Conservation (phyloP, 352 stramenopile genomes). For the Phytopythium montanum region DNA sequence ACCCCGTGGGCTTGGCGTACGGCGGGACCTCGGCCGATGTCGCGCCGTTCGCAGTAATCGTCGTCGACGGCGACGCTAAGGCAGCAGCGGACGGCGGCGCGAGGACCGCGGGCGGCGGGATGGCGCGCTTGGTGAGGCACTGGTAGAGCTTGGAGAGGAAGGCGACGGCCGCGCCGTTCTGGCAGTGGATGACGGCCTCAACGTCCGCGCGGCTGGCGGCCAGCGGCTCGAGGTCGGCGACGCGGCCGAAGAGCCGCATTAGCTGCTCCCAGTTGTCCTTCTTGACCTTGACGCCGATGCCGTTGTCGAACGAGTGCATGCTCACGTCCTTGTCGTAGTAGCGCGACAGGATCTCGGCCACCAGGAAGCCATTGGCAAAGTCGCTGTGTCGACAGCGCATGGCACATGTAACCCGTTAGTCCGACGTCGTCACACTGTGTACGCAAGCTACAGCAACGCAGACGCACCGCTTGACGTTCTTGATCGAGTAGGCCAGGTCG, state of each 20-base stretch:
- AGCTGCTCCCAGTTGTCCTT: constrained; percentile 93
- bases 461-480: constrained; percentile 89
- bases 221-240: constrained; percentile 65
- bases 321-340: constrained; percentile 93
- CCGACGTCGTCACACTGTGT: background rate
- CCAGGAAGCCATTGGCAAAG: constrained; percentile 90
- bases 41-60: constrained; percentile 23
- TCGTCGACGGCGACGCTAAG: constrained; percentile 13
- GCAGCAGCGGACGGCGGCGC: constrained; percentile 7
- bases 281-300: constrained; percentile 87
- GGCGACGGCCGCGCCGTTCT: constrained; percentile 79
- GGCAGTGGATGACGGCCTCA: constrained; percentile 87
- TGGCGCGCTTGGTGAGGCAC: constrained; percentile 85
- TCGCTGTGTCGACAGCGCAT: constrained; percentile 31
- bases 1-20: constrained; percentile 84
- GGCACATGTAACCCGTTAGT: background rate
- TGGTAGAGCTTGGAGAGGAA: constrained; percentile 90
- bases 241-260: constrained; percentile 70
- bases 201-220: constrained; percentile 42
- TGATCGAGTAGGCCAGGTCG: constrained; percentile 92
- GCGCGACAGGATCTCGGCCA: constrained; percentile 89
- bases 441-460: background rate
- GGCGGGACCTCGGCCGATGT: constrained; percentile 49
- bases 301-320: constrained; percentile 93
- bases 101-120: constrained; percentile 49